These are phyloP conservation scores for Helotiales sp. DNA, from an alignment of 2,329 filamentous ascomycete genomes.

Conservation along the genomic window DNA sequence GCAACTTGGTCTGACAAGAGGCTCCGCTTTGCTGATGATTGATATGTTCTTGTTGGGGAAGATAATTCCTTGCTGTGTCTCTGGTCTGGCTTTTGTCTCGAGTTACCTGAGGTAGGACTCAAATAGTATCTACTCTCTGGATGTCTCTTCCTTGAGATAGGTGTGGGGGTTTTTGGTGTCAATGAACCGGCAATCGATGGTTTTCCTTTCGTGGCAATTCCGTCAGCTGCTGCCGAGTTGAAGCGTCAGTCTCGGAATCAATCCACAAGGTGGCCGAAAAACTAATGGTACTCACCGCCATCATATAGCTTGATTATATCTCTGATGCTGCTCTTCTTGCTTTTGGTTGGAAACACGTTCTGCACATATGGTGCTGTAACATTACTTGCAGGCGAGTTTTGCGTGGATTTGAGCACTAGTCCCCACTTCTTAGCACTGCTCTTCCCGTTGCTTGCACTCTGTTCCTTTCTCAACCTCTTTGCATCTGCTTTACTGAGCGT, in stretches of 20 bases:
- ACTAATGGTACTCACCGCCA: conserved; percentile 16
- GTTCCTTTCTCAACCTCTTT: conserved; percentile 1
- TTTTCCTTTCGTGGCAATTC: conserved; percentile 8
- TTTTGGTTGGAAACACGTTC: conserved; percentile 8
- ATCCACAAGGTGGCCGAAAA: background rate
- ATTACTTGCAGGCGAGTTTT: conserved; percentile 1
- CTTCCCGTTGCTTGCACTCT: background rate
- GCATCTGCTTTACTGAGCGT: background rate
- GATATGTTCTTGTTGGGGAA: conserved; percentile 5
- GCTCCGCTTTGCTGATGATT: background rate
- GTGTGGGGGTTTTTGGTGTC: conserved; percentile 2
- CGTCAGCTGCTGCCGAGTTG: conserved; percentile 11
- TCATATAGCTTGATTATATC: conserved; percentile 31
- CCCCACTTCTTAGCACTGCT: background rate
- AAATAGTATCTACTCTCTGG: conserved; percentile 1
- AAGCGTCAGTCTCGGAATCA: background rate
- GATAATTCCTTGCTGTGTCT: background rate
- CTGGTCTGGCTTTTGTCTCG: background rate
- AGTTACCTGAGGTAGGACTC: conserved; percentile 9
- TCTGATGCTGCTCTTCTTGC: conserved; percentile 18
- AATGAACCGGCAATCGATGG: background rate
- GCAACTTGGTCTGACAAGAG: background rate
- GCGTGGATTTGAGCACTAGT: background rate
- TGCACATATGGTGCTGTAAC: conserved; percentile 4
- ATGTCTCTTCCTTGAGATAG: background rate